Conservation (phyloP, 345 rosid species). For the Lepidium sativum region DNA sequence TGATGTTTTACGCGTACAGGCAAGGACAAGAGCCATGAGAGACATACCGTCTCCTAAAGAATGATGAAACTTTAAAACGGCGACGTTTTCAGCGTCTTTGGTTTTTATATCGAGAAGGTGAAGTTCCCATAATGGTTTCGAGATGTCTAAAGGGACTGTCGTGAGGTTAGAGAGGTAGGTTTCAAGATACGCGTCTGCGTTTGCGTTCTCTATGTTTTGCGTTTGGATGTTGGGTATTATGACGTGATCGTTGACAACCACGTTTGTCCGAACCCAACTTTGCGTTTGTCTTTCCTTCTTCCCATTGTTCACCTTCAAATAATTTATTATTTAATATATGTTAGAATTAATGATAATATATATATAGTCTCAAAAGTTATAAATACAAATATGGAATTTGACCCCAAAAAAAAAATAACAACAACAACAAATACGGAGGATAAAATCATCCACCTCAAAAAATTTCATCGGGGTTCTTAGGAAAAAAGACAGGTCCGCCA, state of each 20-base stretch:
- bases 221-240: conserved; percentile 35
- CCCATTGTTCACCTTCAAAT: conserved; percentile 31
- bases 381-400: background rate
- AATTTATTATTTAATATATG: background rate
- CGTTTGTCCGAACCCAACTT: conserved; percentile 53
- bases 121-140: conserved; percentile 80
- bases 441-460: no score
- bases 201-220: conserved; percentile 30
- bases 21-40: conserved; percentile 54
- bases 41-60: conserved; percentile 59
- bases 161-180: conserved; percentile 58
- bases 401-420: no score
- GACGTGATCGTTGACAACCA: conserved; percentile 50
- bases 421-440: no score
- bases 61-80: conserved; percentile 48
- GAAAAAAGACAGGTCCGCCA: no score
- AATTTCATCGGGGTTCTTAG: no score
- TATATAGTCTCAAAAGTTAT: no score
- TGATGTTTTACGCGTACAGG: conserved; percentile 45
- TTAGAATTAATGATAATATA: background rate
- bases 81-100: conserved; percentile 51
- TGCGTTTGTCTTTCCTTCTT: conserved; percentile 30
- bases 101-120: conserved; percentile 65
- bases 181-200: conserved; percentile 48
- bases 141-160: conserved; percentile 39